Percentiles rank a stretch among this genome's conserved stretches.
Conservation (phyloP, 2,329 filamentous ascomycete species). For the Cytospora paraplurivora region DNA sequence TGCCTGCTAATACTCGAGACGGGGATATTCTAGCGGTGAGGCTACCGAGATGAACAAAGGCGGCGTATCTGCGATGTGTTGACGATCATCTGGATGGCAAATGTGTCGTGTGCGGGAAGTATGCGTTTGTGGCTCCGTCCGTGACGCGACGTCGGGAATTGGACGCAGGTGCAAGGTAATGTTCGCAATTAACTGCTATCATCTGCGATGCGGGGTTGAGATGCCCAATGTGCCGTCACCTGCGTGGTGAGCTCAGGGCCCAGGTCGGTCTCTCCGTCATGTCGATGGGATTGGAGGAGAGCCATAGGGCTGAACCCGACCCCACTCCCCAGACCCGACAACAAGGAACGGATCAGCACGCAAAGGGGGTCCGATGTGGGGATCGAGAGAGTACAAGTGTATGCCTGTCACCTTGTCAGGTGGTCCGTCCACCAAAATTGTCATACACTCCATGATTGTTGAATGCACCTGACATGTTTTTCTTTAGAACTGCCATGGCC, state of each 20-base stretch:
- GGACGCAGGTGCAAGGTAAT: conserved; percentile 4
- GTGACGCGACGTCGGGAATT: conserved; percentile 9
- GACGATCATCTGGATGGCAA: conserved; percentile 9
- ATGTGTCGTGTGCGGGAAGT: neutral
- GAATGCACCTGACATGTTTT: neutral
- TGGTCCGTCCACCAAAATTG: conserved; percentile 15
- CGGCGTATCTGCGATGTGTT: neutral
- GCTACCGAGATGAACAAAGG: conserved; percentile 3
- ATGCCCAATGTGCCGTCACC: neutral
- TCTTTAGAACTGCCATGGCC: neutral
- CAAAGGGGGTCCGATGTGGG: conserved; percentile 15
- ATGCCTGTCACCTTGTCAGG: conserved; percentile 23
- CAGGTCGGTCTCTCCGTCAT: conserved; percentile 24
- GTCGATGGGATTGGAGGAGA: conserved; percentile 13
- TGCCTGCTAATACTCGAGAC: neutral
- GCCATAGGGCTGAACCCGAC: conserved; percentile 28
- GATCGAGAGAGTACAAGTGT: conserved; percentile 3
- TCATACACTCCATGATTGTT: neutral
- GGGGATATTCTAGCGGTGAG: conserved; percentile 13
- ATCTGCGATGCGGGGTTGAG: neutral
- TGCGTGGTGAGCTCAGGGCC: conserved; percentile 17
- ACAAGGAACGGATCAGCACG: conserved; percentile 24
- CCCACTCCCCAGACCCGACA: conserved; percentile 26
- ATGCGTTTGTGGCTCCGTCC: neutral
- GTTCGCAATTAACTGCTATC: conserved; percentile 5